phyloP scores from a whole-genome alignment of 1,284 basidiomycete genomes.

The Marasmius oreades region DNA sequence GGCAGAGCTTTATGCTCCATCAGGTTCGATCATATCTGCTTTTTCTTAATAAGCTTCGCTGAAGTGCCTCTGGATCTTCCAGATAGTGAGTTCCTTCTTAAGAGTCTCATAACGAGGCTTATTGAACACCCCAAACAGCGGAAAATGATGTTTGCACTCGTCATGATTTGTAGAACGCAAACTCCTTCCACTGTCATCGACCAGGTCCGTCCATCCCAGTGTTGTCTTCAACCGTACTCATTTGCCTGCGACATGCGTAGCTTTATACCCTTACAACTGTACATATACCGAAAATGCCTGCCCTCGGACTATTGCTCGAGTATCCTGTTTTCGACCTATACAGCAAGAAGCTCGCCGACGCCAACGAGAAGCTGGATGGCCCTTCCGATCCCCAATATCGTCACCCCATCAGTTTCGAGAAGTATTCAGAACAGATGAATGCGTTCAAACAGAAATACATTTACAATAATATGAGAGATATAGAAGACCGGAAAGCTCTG shows the following conservation, averaged over 20 bases:
- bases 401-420: constrained; percentile 68
- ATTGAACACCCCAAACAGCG: constrained; percentile 52
- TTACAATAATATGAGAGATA: constrained; percentile 78
- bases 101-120: constrained; percentile 1
- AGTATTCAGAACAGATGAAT: constrained; percentile 61
- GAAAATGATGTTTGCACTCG: constrained; percentile 93
- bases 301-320: constrained; percentile 92
- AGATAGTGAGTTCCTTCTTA: constrained; percentile 26
- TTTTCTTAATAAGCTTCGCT: constrained; percentile 5
- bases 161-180: constrained; percentile 74
- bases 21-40: constrained; percentile 52
- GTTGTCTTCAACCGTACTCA: constrained; percentile 1
- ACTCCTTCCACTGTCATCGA: constrained; percentile 74
- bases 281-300: constrained; percentile 94
- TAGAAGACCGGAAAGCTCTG: constrained; percentile 80
- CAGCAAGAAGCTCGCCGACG: constrained; percentile 57
- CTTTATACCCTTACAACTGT: constrained; percentile 75
- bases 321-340: constrained; percentile 87
- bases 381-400: constrained; percentile 55
- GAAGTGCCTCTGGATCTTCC: constrained; percentile 26
- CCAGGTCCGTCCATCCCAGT: constrained; percentile 40
- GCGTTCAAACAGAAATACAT: constrained; percentile 83
- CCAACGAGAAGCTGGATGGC: constrained; percentile 53
- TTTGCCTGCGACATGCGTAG: constrained; percentile 33
- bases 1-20: constrained; percentile 99